phyloP scores from a whole-genome alignment of 805 yeast genomes.

The Yarrowia hollandica region DNA sequence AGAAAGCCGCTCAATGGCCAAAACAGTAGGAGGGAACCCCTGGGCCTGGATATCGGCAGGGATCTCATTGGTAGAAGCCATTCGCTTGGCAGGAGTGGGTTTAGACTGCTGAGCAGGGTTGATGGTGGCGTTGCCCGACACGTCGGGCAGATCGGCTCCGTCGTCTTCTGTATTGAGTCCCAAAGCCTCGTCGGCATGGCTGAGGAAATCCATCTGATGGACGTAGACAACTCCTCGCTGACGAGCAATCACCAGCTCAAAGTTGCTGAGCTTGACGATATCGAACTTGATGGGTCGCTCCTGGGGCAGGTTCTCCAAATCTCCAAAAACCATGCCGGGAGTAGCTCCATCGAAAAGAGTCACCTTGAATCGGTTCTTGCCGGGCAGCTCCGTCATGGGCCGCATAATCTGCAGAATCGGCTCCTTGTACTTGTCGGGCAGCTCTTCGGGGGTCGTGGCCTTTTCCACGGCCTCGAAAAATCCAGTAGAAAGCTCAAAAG shows the following conservation, averaged over 20 bases:
- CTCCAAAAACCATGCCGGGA: slow-evolving; percentile 24
- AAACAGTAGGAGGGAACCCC: slow-evolving; percentile 45
- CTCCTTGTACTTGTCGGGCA: neutral
- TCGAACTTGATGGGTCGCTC: slow-evolving; percentile 5
- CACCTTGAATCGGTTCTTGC: slow-evolving; percentile 19
- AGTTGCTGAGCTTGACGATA: neutral
- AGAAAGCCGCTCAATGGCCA: slow-evolving; percentile 81
- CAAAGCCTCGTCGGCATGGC: slow-evolving; percentile 17
- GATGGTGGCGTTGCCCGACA: neutral
- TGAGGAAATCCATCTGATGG: slow-evolving; percentile 1
- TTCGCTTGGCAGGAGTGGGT: slow-evolving; percentile 4
- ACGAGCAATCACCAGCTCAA: slow-evolving; percentile 10
- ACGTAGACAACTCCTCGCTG: slow-evolving; percentile 15
- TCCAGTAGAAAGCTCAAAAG: slow-evolving; percentile 10
- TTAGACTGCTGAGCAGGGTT: too few relatives aligned
- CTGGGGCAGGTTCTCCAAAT: slow-evolving; percentile 8
- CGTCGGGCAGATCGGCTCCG: too few relatives aligned
- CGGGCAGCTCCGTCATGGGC: slow-evolving; percentile 10
- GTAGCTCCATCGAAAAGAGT: slow-evolving; percentile 11
- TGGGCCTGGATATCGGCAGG: slow-evolving; percentile 17
- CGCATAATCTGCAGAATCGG: slow-evolving; percentile 9
- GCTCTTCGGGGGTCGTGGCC: neutral
- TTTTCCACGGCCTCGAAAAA: slow-evolving; percentile 15
- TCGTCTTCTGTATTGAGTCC: slow-evolving; percentile 1
- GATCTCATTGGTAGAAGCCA: slow-evolving; percentile 18